Conservation (phyloP, 2,329 filamentous ascomycete species). For the Pseudocercospora fijiensis region DNA sequence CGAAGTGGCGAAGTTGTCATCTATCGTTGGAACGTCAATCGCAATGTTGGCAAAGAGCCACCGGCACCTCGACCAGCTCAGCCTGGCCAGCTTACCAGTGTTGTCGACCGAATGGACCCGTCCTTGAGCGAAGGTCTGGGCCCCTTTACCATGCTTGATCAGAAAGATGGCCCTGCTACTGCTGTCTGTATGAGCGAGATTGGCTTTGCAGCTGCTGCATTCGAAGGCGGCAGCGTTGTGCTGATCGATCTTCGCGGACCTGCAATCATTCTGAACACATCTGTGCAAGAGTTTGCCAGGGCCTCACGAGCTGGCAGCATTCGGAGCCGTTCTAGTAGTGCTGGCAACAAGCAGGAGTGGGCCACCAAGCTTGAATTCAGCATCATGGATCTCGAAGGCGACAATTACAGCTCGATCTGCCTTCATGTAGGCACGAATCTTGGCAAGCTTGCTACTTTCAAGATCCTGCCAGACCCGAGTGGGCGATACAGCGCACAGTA, state of each 20-base stretch:
- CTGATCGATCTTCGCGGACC: constrained; percentile 88
- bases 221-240: constrained; percentile 74
- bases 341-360: constrained; percentile 62
- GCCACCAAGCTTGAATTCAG: constrained; percentile 84
- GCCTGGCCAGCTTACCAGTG: constrained; percentile 63
- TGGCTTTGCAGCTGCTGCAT: constrained; percentile 85
- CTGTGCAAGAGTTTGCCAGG: constrained; percentile 71
- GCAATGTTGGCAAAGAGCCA: constrained; percentile 64
- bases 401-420: constrained; percentile 89
- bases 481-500: constrained; percentile 71
- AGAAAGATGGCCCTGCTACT: constrained; percentile 77
- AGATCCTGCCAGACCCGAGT: constrained; percentile 71
- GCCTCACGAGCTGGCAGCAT: constrained; percentile 76
- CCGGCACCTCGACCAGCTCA: constrained; percentile 50
- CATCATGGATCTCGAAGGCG: constrained; percentile 88
- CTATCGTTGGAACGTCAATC: constrained; percentile 85
- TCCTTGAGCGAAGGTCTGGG: constrained; percentile 75
- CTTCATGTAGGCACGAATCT: constrained; percentile 86
- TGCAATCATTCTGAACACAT: constrained; percentile 73
- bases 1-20: constrained; percentile 79
- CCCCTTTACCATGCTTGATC: constrained; percentile 77
- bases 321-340: constrained; percentile 52
- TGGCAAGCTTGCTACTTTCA: constrained; percentile 85
- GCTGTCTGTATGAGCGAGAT: constrained; percentile 84
- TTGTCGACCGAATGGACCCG: constrained; percentile 70